Evolutionary conservation across 768 basidiomycete species (phyloP), one percentile per base, ranked within the genome.

Genomic region (Naganishia vaughanmartiniae): DNA sequence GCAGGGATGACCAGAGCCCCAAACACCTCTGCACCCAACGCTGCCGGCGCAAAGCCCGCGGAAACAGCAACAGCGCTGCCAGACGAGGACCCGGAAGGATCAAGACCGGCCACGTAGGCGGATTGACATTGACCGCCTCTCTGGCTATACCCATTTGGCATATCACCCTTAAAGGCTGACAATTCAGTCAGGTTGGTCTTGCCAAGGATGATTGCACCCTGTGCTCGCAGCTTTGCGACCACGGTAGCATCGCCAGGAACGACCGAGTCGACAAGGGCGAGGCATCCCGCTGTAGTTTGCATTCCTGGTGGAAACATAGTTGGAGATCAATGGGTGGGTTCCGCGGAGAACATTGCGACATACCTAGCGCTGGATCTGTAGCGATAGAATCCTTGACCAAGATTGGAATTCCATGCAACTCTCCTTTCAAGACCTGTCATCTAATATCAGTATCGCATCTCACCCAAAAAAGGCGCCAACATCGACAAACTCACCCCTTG

Each of bases 131-230:
- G 48, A n/a, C 39, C 39, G 30, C 30, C 69, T 15, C 42, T 42
- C 15, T 42, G 42, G 42, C 42, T 42, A 15, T 42, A 42, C 7
- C 42, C 42, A 15, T 42, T 42, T 2, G 42, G 42, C 1, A 4
- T 14, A 24, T 26, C 65, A 21, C 69, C 65, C 12, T 39, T 51
- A 51, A 33, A 31, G 33, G 31, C 24, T 9, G 42, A 42, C 55
- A 53, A 14, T 24, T 51, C n/a, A 30, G 53, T 24, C 53, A 24
- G 9, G 24, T 54, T 65, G 31, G 68, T 33, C 56, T 66, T 69
- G 31, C 71, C 71, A 15, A 72, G 46, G 56, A 72, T 72, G 71
- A 72, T 72, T 19, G 71, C 71, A 1, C 71, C 71, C 5, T 51
- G 30, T n/a, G 51, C 56, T 39, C 56, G 57, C n/a, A 73, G 68